Base-by-base conservation (phyloP, 208 protist genomes). In the Leishmania arabica region DNA sequence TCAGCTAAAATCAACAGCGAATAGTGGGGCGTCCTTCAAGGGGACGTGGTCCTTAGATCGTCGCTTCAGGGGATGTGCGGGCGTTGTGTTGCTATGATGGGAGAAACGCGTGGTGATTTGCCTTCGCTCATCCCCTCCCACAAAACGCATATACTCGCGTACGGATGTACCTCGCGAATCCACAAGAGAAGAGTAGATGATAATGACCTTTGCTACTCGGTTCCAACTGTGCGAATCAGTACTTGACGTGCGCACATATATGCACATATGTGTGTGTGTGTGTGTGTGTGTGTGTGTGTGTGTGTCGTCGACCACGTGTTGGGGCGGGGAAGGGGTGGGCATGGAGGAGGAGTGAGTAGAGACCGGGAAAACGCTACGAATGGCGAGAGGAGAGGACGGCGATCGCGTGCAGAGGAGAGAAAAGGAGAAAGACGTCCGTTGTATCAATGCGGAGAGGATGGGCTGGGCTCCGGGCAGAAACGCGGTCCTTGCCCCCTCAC, bases 151-250 rank as follows among this genome's bases (percentile, higher is more conserved):
- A 31, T 21, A 21, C 51, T 21, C 0, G 3, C 24, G n/a, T 17
- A 66, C 2, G 6, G 11, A 64, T 11, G 17, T 2, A 13, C 11
- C 24, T 66, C n/a, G n/a, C 7, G 11, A 37, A 19, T n/a, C 11
- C 60, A 9, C n/a, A 37, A 45, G 19, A 70, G 37, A 15, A 70
- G 37, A 70, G 4, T 15, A 17, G 62, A 31, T 19, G 31, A 21
- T 70, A 37, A 47, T 70, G 37, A 47, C 11, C 37, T 8, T 11
- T 45, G 27, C 4, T 47, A 21, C 31, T 45, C 37, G 9, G 65
- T 11, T 34, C 65, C 37, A 60, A 37, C 42, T 75, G 27, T 51
- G 71, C n/a, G 49, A 68, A 42, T 49, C 51, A 58, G 80, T 74
- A 1, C 4, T 15, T 77, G n/a, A 62, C 54, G 6, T 42, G 31